Percentiles rank a stretch among this genome's conserved stretches.
Evolutionary conservation across 2,329 filamentous ascomycete genomes (phyloP).

Genomic region (Zelopaecilomyces penicillatus): DNA sequence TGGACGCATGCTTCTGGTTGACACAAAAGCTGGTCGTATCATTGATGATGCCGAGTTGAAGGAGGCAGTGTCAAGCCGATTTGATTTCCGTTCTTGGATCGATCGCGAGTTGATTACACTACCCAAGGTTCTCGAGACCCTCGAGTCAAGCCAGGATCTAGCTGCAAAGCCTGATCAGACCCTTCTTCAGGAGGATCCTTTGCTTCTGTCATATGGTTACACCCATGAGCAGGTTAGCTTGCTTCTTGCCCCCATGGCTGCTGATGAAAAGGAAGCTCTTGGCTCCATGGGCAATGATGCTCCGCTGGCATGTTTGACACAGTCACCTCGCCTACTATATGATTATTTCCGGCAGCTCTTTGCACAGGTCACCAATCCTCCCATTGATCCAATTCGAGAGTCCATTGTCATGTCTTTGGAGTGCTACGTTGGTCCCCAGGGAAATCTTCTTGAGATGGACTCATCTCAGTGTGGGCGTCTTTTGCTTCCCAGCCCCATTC

Average conservation of each 20-base stretch:
- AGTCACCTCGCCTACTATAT: conserved; percentile 78
- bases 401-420: conserved; percentile 97
- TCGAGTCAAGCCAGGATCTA: conserved; percentile 55
- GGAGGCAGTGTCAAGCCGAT: conserved; percentile 72
- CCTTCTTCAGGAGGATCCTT: conserved; percentile 73
- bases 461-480: conserved; percentile 79
- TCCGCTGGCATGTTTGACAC: conserved; percentile 83
- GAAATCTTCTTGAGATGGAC: conserved; percentile 91
- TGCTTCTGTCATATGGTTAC: conserved; percentile 83
- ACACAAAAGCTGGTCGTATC: conserved; percentile 80
- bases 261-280: conserved; percentile 92
- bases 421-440: conserved; percentile 92
- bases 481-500: conserved; percentile 76
- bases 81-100: conserved; percentile 84
- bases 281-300: conserved; percentile 98
- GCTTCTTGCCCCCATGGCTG: conserved; percentile 88
- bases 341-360: conserved; percentile 98
- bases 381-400: conserved; percentile 94
- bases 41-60: conserved; percentile 93
- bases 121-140: conserved; percentile 60
- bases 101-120: conserved; percentile 78
- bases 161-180: conserved; percentile 57
- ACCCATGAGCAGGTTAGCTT: conserved; percentile 92
- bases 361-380: conserved; percentile 94
- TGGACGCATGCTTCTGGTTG: conserved; percentile 91